Evolutionary conservation across 2,329 filamentous ascomycete genomes (phyloP).

Genomic region (Ustulina deusta): DNA sequence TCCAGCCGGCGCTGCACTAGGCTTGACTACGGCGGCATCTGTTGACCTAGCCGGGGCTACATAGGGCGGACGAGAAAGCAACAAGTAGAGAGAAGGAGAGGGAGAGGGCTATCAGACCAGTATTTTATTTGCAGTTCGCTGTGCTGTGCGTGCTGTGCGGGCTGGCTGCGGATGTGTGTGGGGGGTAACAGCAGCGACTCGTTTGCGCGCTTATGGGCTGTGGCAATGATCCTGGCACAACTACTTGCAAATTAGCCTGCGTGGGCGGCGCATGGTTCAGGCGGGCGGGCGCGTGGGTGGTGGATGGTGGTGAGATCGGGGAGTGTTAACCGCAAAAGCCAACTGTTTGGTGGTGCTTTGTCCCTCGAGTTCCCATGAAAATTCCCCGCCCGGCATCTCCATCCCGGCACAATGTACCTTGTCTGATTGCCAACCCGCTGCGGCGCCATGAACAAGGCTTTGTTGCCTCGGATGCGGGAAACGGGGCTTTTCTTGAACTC

Average conservation of each 20-base stretch:
- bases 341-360: conserved; percentile 42
- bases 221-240: conserved; percentile 31
- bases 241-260: conserved; percentile 31
- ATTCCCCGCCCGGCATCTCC: conserved; percentile 41
- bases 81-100: conserved; percentile 13
- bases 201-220: conserved; percentile 42
- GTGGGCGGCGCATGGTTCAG: conserved; percentile 37
- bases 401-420: conserved; percentile 42
- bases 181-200: conserved; percentile 33
- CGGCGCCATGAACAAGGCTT: conserved; percentile 40
- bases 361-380: conserved; percentile 39
- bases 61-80: conserved; percentile 33
- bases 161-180: conserved; percentile 36
- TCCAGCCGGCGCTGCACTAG: conserved; percentile 32
- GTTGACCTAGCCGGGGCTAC: conserved; percentile 32
- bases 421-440: conserved; percentile 39
- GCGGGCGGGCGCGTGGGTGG: conserved; percentile 27
- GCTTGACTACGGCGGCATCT: conserved; percentile 29
- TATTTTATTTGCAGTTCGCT: conserved; percentile 37
- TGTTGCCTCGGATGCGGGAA: conserved; percentile 47
- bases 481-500: conserved; percentile 48
- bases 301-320: conserved; percentile 44
- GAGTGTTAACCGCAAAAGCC: conserved; percentile 48
- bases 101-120: conserved; percentile 9
- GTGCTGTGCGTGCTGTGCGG: conserved; percentile 33